Base-by-base conservation (phyloP, 208 protist genomes). In the Kentomonas sorsogonicus region DNA sequence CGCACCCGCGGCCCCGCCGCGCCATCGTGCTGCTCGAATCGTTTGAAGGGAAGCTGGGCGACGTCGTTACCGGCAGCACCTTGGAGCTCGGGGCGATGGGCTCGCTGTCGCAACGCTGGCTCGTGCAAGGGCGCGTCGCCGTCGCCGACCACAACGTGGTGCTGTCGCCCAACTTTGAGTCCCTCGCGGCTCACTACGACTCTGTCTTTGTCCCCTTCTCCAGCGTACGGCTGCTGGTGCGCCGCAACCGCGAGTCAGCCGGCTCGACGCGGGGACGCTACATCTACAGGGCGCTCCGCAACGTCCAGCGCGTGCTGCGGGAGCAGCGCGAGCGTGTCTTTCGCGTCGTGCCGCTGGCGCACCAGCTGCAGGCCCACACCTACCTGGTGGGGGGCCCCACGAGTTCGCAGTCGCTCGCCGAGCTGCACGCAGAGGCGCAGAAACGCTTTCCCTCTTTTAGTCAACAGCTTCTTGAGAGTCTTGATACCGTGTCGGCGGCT, bases 61-160 rank as follows among this genome's bases (percentile, higher is more conserved):
- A 81, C 48, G 74, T 89, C 27, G 72, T 89, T 1, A 70, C 53
- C 9, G 40, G 74, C 20, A 73, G 77, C 11, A 87, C 83, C 36
- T 66, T 65, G 3, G 75, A 77, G n/a, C 71, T 94, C 40, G 83
- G 74, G 6, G 71, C 58, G 25, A 66, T 80, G 11, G 87, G 87
- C 6, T 44, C 76, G 22, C 56, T 68, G 15, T 63, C 83, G 23
- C 83, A 89, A 64, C 80, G 87, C 16, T 94, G 87, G 84, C 74
- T 91, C 25, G 80, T 89, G 41, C 78, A 95, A 59, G 88, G 88
- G 10, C 82, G 88, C 23, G 83, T 95, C 2, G 88, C 79, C n/a
- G 83, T 95, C 1, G 71, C 92, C 15, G 88, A 95, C 57, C 88
- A 92, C 67, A 91, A 86, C 63, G 77, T 89, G 1, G 18, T 95